Evolutionary conservation across 2,329 filamentous ascomycete species (phyloP), one percentile per base, ranked within the genome.

Genomic region (Graphilbum fragrans): DNA sequence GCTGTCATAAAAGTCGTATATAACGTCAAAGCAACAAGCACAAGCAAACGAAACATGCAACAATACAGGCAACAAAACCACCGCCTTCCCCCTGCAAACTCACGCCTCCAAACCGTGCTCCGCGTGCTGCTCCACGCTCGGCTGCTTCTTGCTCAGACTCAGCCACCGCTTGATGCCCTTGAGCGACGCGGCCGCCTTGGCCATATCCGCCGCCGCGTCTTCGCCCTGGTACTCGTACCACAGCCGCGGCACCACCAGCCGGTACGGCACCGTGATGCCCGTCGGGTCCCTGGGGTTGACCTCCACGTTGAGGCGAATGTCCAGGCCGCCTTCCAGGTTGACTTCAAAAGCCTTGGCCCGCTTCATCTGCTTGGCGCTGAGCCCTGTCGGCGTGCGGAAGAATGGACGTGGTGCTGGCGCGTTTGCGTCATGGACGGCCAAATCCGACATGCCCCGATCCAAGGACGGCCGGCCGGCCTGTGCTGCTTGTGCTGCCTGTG

Each of bases 241-340:
- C 39, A 98, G 64, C 41, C 78, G 77, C 11, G 93, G 92, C 5
- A 98, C 80, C 2, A 96, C 70, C 5, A 98, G 64, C 32, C 86
- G 72, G 58, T 98, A 98, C 9, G 87, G 86, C 39, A 78, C 75
- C 1, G 92, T 98, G 48, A 86, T 86, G 14, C 92, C 93, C 0
- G 83, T 73, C 1, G 92, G 90, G 52, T 98, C 87, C 47, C 77
- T 78, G 35, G 84, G 74, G 52, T 82, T 87, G 46, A 95, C 77
- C 62, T 98, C 92, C 47, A 94, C 78, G 52, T 95, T 94, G 35
- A 98, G 62, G 39, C 78, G 83, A 29, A 98, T 80, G 49, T 95
- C 87, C 10, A 98, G 66, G 0, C 86, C 87, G 23, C 82, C 82
- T 55, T 92, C 77, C 0, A 95, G 68, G 54, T 94, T 78, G 45